These are phyloP conservation scores for Talaromyces proteolyticus DNA, from an alignment of 495 filamentous ascomycete species.

Conservation along the genomic window DNA sequence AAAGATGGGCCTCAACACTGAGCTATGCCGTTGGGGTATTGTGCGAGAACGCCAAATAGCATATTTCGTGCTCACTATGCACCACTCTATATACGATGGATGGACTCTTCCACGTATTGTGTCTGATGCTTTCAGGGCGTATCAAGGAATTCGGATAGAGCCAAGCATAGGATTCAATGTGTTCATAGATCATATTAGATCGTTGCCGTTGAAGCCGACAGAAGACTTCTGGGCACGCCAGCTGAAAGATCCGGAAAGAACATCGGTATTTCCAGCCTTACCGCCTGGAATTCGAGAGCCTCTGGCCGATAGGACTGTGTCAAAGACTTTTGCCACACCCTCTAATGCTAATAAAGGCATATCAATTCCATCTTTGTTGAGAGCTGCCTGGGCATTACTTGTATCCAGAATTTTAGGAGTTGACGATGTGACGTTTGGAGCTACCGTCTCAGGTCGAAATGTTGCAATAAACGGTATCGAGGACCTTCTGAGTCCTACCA, in stretches of 20 bases:
- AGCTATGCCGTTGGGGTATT: neutral
- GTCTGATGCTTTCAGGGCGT: conserved; percentile 2
- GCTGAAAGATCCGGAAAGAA: conserved; percentile 9
- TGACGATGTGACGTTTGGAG: conserved; percentile 1
- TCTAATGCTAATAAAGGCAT: neutral
- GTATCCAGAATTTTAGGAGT: conserved; percentile 15
- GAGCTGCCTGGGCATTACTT: conserved; percentile 32
- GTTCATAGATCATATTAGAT: neutral
- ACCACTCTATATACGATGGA: conserved; percentile 15
- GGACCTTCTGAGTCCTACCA: conserved; percentile 50
- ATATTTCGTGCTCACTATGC: conserved; percentile 16
- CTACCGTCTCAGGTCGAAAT: conserved; percentile 43
- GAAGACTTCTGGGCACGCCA: neutral
- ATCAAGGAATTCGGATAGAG: neutral
- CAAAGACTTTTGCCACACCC: neutral
- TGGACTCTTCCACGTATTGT: conserved; percentile 11
- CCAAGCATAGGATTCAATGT: neutral
- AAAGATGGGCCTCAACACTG: neutral
- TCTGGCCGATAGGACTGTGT: neutral
- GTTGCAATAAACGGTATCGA: conserved; percentile 44
- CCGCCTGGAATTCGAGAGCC: neutral
- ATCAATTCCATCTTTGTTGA: conserved; percentile 12
- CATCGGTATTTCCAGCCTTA: conserved; percentile 1
- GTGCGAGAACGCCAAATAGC: neutral
- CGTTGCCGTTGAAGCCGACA: neutral